Evolutionary conservation across 1,139 yeast species (phyloP), one percentile per base, ranked within the genome.

Genomic region (Taphrina communis): DNA sequence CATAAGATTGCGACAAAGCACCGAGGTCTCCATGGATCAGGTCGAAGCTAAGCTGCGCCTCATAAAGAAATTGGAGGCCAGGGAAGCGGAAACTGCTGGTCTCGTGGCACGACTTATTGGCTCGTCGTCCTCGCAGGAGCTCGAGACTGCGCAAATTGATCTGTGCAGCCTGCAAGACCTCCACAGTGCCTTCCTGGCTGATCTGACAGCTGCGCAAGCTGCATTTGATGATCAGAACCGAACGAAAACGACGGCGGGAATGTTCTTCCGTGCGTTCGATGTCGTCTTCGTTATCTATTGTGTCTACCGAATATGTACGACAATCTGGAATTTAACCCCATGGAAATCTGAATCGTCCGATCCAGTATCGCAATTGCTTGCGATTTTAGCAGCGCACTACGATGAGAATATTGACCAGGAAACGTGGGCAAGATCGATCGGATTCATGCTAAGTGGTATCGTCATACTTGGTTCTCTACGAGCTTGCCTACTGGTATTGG

Each of bases 381-480:
- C 74, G 1, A 56, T 73, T 6, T 51, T 72, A 21, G 74, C 73
- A 6, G 72, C 70, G 39, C 71, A 55, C 80, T 83, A 57, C 90
- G 88, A 78, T 88, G 90, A 1, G 76, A 87, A 77, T 57, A 77
- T 77, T 46, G 82, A 82, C 60, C 81, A 86, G 66, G 85, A 85
- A 14, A 86, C 85, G 58, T 80, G 89, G 74, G 83, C 87, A 7
- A 85, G 85, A 69, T 89, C 86, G 74, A 82, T 89, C 61, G 86
- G 92, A 41, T 83, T 89, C 72, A 75, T 86, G 7, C 75, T 89
- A 46, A 86, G 93, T 0, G 88, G 90, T 1, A 82, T 86, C 44
- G 80, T 90, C 72, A 89, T 90, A 73, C 75, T 86, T 8, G 85
- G 92, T 69, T 86, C 92, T 4, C 82, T 89, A 46, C 75, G 77